Percentiles rank a stretch among this genome's conserved stretches.
phyloP scores from a whole-genome alignment of 805 yeast species.

The Wickerhamomyces kurtzmanii region DNA sequence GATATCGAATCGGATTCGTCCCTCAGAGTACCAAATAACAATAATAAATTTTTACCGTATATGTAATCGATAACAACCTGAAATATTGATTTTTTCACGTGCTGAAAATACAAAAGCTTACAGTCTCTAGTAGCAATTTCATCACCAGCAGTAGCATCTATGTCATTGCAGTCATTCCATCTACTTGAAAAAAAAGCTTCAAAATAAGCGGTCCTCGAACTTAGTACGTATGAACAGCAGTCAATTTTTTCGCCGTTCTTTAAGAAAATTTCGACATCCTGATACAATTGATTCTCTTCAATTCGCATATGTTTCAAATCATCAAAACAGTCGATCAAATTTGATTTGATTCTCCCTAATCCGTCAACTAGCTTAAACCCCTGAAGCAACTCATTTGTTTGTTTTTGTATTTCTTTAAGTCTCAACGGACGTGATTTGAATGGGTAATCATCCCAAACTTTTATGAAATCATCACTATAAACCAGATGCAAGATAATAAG shows the following conservation, averaged over 20 bases:
- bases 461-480: slow-evolving; percentile 36
- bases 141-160: slow-evolving; percentile 2
- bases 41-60: slow-evolving; percentile 40
- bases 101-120: slow-evolving; percentile 29
- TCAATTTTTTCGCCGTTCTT: slow-evolving; percentile 29
- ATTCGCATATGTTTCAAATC: slow-evolving; percentile 2
- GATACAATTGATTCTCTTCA: slow-evolving; percentile 2
- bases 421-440: slow-evolving; percentile 4
- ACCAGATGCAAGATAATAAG: slow-evolving; percentile 35
- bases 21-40: slow-evolving; percentile 23
- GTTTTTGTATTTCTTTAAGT: slow-evolving; percentile 3
- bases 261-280: slow-evolving; percentile 37
- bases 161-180: slow-evolving; percentile 31
- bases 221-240: slow-evolving; percentile 44
- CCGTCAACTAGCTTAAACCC: slow-evolving; percentile 8
- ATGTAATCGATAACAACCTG: slow-evolving; percentile 40
- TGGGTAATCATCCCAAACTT: slow-evolving; percentile 34
- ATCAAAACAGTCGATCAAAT: slow-evolving; percentile 2
- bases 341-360: slow-evolving; percentile 4
- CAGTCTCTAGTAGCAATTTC: slow-evolving; percentile 6
- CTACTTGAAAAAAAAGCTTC: slow-evolving; percentile 42
- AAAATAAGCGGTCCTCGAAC: slow-evolving; percentile 52
- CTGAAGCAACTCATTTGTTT: slow-evolving; percentile 6
- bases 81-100: slow-evolving; percentile 33
- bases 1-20: slow-evolving; percentile 16